phyloP scores from a whole-genome alignment of 129 eudicot genomes.

The Flaveria robusta region DNA sequence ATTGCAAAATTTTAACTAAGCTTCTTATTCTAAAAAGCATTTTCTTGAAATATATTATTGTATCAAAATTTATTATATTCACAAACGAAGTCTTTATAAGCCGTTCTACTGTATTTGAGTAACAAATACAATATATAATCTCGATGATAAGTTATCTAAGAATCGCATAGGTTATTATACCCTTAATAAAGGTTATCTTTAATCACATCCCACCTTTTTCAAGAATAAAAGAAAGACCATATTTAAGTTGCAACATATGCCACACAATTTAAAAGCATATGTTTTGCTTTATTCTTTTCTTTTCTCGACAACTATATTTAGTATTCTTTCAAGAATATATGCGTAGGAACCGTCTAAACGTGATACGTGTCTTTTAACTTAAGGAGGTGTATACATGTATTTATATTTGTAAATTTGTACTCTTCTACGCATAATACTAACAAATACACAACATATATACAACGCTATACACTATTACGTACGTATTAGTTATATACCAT shows the following conservation, averaged over 20 bases:
- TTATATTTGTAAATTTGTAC: too few species aligned
- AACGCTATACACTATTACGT: too few species aligned
- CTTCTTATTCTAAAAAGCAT: too few species aligned
- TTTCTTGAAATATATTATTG: too few species aligned
- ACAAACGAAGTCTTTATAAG: background rate
- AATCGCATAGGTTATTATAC: conserved; percentile 5
- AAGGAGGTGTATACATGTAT: too few species aligned
- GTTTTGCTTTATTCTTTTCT: conserved; percentile 1
- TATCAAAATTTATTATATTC: background rate
- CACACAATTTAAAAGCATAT: background rate
- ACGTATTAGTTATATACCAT: too few species aligned
- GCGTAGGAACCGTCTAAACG: too few species aligned
- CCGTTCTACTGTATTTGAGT: background rate
- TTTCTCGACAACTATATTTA: background rate
- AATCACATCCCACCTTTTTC: conserved; percentile 6
- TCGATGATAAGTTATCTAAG: background rate
- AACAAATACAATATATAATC: background rate
- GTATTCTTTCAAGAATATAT: background rate
- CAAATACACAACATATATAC: too few species aligned
- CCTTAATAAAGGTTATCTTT: background rate
- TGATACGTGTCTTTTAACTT: too few species aligned
- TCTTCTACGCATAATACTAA: too few species aligned
- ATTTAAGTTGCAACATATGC: background rate
- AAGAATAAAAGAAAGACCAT: background rate
- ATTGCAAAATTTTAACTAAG: too few species aligned